These are phyloP conservation scores for Termitomyces sp. DNA, from an alignment of 768 basidiomycete genomes.

Conservation along the genomic window DNA sequence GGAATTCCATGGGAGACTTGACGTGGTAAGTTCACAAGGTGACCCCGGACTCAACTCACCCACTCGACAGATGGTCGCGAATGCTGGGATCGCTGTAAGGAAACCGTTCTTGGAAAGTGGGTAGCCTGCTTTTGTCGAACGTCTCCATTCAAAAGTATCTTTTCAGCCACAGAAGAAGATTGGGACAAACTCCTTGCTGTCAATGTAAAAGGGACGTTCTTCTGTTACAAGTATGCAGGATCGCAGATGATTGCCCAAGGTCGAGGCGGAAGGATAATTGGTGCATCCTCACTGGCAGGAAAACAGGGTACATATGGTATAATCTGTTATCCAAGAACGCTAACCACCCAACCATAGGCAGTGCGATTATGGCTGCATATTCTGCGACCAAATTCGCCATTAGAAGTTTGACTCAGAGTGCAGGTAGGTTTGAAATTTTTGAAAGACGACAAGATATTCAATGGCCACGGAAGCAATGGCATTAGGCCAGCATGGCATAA, in stretches of 20 bases:
- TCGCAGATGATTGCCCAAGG: constrained; percentile 53
- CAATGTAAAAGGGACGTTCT: constrained; percentile 53
- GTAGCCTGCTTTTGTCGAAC: not conserved
- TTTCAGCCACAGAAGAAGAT: constrained; percentile 26
- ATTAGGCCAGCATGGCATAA: constrained; percentile 30
- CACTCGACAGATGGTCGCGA: constrained; percentile 25
- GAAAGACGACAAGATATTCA: no score
- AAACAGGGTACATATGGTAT: constrained; percentile 18
- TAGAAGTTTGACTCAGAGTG: constrained; percentile 32
- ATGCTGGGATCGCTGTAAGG: constrained; percentile 20
- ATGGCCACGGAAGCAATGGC: constrained; percentile 24
- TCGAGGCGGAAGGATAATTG: constrained; percentile 49
- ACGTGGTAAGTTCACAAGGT: constrained; percentile 22
- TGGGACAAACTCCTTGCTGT: constrained; percentile 40
- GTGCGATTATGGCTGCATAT: constrained; percentile 18
- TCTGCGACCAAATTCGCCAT: constrained; percentile 33
- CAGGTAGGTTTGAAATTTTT: constrained; percentile 20
- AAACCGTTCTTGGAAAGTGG: constrained; percentile 16
- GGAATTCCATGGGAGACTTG: constrained; percentile 16
- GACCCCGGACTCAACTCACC: not conserved
- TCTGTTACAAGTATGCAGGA: constrained; percentile 62
- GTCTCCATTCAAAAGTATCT: not conserved
- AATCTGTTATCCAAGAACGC: not conserved
- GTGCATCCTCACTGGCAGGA: constrained; percentile 29
- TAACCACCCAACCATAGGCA: not conserved